Evolutionary conservation across 1,284 basidiomycete species (phyloP), one percentile per base, ranked within the genome.

Genomic region (Pseudomicrostroma phylloplanum): DNA sequence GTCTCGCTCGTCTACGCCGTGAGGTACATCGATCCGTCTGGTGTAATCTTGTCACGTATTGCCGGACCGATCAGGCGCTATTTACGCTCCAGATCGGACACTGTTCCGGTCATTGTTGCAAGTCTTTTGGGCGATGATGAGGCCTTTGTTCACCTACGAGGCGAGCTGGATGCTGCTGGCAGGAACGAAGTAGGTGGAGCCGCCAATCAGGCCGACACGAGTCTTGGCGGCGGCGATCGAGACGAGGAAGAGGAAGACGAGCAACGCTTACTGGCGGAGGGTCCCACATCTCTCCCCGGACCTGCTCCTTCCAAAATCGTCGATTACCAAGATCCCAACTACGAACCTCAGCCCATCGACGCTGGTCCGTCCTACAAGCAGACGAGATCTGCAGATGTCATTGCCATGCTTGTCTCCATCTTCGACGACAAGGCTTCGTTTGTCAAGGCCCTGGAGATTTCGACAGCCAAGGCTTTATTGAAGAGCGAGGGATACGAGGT

Each of bases 1-100:
- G 90, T 97, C n/a, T 87, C 89, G 1, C 92, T 91, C 1, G 96
- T 99, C 73, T 88, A 89, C 67, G 92, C 90, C 72, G 81, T 98
- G 15, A 87, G 93, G 0, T 86, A 93, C 54, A 82, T 98, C 30
- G 94, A 98, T 78, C 90, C 92, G 0, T 88, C 88, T 0, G 93
- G 93, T 0, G 92, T 97, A 0, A 82, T 98, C 2, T 82, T 98
- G 2, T 75, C 73, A 13, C 71, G 69, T 17, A 68, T 76, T 46
- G 70, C 73, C 13, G 71, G 71, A n/a, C 71, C 74, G 6, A 58
- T 78, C 2, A 64, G 75, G 21, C 56, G 62, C 12, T 76, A 75
- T 41, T 65, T 78, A 46, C 72, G 76, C 15, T 65, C 60, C 9
- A 66, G 76, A 23, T 60, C 62, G n/a, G 76, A 78, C 43, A 78